A percentile compares a stretch with the other conserved stretches of the same genome.
These are phyloP conservation scores for Schizosaccharomyces cryophilus DNA, from an alignment of 805 yeast genomes.

Conservation along the genomic window DNA sequence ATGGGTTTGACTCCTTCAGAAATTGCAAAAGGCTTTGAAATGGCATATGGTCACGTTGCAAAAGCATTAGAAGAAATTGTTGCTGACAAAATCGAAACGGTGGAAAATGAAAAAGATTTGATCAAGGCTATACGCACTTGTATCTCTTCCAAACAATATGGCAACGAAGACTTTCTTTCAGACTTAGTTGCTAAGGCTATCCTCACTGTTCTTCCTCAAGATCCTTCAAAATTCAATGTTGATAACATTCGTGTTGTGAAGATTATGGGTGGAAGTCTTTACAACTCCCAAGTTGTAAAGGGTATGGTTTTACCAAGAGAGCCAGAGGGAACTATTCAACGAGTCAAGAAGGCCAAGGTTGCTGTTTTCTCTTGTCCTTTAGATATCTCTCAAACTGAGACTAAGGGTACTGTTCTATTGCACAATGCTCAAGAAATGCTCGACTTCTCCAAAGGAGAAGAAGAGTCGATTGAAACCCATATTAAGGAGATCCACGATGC, in stretches of 20 bases:
- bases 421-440: conserved; percentile 95
- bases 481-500: conserved; percentile 61
- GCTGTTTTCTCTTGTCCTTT: conserved; percentile 85
- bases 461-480: conserved; percentile 66
- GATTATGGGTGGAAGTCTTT: conserved; percentile 74
- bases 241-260: conserved; percentile 89
- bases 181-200: conserved; percentile 69
- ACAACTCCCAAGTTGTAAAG: conserved; percentile 53
- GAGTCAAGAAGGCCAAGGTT: conserved; percentile 48
- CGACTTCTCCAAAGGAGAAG: conserved; percentile 89
- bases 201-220: conserved; percentile 45
- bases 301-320: conserved; percentile 97
- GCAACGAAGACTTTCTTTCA: conserved; percentile 56
- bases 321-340: conserved; percentile 78
- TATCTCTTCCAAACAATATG: conserved; percentile 80
- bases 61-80: conserved; percentile 17
- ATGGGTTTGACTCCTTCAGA: conserved; percentile 80
- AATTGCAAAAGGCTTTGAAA: conserved; percentile 71
- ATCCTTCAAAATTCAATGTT: conserved; percentile 50
- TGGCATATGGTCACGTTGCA: conserved; percentile 37
- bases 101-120: conserved; percentile 30
- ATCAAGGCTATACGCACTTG: conserved; percentile 62
- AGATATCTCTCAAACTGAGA: conserved; percentile 89
- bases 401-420: conserved; percentile 86
- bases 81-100: conserved; percentile 35